Conservation (phyloP, 1,284 basidiomycete genomes). For the Cerioporus squamosus region DNA sequence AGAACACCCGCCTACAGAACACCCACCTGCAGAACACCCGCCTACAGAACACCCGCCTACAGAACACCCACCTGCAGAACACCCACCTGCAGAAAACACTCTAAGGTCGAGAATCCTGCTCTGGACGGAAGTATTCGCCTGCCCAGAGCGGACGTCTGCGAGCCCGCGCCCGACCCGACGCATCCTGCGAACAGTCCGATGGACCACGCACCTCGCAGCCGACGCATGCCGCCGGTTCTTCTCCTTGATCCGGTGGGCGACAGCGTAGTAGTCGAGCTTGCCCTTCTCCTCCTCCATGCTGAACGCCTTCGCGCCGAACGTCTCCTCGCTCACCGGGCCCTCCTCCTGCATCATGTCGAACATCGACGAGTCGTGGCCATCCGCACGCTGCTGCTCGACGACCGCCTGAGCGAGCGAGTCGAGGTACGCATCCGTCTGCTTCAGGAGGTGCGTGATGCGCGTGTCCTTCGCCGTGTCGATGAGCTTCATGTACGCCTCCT, state of each 20-base stretch:
- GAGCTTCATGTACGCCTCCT: conserved; percentile 99
- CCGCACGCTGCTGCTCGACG: conserved; percentile 90
- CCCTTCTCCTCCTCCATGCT: conserved; percentile 61
- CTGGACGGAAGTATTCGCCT: too few relatives aligned
- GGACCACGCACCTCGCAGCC: too few relatives aligned
- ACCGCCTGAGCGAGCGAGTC: conserved; percentile 96
- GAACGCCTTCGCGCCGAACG: conserved; percentile 83
- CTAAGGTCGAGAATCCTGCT: too few relatives aligned
- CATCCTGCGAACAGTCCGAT: conserved; percentile 39
- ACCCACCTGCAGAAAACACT: too few relatives aligned
- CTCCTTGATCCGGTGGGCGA: conserved; percentile 94
- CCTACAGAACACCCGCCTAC: too few relatives aligned
- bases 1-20: too few relatives aligned
- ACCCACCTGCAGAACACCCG: too few relatives aligned
- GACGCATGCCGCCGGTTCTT: too few relatives aligned
- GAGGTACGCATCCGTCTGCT: conserved; percentile 95
- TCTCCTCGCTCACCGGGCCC: conserved; percentile 83
- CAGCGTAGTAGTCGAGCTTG: conserved; percentile 96
- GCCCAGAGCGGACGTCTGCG: too few relatives aligned
- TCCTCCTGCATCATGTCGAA: conserved; percentile 64
- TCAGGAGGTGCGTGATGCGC: conserved; percentile 94
- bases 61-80: too few relatives aligned
- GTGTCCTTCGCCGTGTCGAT: conserved; percentile 99
- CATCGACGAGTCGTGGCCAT: conserved; percentile 43
- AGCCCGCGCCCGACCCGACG: too few relatives aligned